Evolutionary conservation across 2,329 filamentous ascomycete species (phyloP).

Genomic region (Aureobasidium sp.): DNA sequence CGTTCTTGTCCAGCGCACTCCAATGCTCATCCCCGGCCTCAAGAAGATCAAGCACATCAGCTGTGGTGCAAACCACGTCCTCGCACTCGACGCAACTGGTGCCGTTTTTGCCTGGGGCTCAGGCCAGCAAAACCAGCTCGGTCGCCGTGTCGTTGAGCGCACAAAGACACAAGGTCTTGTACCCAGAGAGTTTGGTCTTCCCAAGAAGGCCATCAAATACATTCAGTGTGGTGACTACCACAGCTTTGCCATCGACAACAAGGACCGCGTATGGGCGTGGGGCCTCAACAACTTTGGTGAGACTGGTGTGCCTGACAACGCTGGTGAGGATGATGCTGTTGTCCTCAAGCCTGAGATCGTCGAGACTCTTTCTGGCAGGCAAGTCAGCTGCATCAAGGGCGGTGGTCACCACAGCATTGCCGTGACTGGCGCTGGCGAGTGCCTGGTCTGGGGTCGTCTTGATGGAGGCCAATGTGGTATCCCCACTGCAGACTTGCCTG

Average conservation of each 20-base stretch:
- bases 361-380: slow-evolving; percentile 51
- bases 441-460: slow-evolving; percentile 52
- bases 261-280: slow-evolving; percentile 69
- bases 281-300: slow-evolving; percentile 83
- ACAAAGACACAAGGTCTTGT: slow-evolving; percentile 45
- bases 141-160: slow-evolving; percentile 55
- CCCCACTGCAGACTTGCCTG: slow-evolving; percentile 41
- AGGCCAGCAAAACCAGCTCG: slow-evolving; percentile 63
- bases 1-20: slow-evolving; percentile 44
- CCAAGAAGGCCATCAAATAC: slow-evolving; percentile 48
- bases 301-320: slow-evolving; percentile 57
- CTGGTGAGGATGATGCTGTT: slow-evolving; percentile 60
- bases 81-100: slow-evolving; percentile 58
- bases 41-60: slow-evolving; percentile 58
- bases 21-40: slow-evolving; percentile 51
- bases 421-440: slow-evolving; percentile 44
- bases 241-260: slow-evolving; percentile 64
- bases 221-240: slow-evolving; percentile 70
- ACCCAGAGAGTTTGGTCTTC: slow-evolving; percentile 50
- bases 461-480: slow-evolving; percentile 49
- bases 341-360: slow-evolving; percentile 65
- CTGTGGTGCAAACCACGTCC: slow-evolving; percentile 61
- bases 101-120: slow-evolving; percentile 64
- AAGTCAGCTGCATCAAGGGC: slow-evolving; percentile 61
- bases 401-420: slow-evolving; percentile 67